Percentiles rank a stretch among this genome's conserved stretches.
Conservation (phyloP, 2,329 filamentous ascomycete genomes). For the Claviceps cyperi region DNA sequence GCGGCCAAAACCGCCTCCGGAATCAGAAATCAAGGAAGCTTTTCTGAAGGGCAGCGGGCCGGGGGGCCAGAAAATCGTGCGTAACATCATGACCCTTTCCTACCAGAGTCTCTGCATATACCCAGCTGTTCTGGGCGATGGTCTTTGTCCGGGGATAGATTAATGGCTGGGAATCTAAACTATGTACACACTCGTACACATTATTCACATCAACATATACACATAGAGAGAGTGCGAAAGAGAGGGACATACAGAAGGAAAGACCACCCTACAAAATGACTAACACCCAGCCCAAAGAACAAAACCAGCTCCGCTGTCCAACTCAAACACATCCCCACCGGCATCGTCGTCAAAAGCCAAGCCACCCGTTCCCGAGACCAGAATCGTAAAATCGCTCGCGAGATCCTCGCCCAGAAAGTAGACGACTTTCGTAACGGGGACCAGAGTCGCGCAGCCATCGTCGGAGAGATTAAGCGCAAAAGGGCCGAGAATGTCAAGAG, state of each 20-base stretch:
- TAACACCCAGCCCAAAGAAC: slow-evolving; percentile 39
- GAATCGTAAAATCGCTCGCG: slow-evolving; percentile 74
- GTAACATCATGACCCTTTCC: background rate
- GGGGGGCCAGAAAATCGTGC: slow-evolving; percentile 86
- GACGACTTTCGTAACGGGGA: slow-evolving; percentile 63
- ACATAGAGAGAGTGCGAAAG: background rate
- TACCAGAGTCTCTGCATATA: no score
- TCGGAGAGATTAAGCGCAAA: slow-evolving; percentile 47
- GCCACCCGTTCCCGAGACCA: slow-evolving; percentile 74
- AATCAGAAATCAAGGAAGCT: slow-evolving; percentile 65
- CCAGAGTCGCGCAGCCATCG: slow-evolving; percentile 49
- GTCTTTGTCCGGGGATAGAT: no score
- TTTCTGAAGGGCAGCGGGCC: slow-evolving; percentile 89
- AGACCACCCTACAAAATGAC: background rate
- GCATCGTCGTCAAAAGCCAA: slow-evolving; percentile 87
- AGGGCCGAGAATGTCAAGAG: slow-evolving; percentile 65
- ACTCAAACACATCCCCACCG: slow-evolving; percentile 76
- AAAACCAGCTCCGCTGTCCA: slow-evolving; percentile 96
- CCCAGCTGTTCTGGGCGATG: no score
- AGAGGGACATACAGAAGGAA: background rate
- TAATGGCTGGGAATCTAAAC: no score
- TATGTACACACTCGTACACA: no score
- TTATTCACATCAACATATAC: no score
- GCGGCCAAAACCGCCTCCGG: slow-evolving; percentile 55
- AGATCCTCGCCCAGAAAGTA: slow-evolving; percentile 57